phyloP scores from a whole-genome alignment of 192 early-diverging fungal genomes.

The Gigaspora rosea region DNA sequence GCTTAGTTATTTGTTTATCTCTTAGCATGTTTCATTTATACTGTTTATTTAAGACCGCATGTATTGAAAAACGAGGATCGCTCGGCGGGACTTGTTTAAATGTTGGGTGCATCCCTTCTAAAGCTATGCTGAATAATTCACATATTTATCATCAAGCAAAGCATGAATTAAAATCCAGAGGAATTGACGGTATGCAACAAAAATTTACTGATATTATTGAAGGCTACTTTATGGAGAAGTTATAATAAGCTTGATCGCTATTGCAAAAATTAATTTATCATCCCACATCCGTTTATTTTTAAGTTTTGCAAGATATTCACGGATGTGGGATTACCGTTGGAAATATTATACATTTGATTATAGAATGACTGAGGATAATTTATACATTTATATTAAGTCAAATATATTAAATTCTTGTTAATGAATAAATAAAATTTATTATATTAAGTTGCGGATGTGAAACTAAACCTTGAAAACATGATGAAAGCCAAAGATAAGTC shows the following conservation, averaged over 20 bases:
- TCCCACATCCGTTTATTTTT: too few species aligned
- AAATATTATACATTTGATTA: too few species aligned
- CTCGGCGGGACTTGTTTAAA: slow-evolving; percentile 99
- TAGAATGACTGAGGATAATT: too few species aligned
- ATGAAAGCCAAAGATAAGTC: slow-evolving; percentile 90
- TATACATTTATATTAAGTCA: background rate
- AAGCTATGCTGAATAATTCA: slow-evolving; percentile 98
- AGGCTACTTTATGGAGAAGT: background rate
- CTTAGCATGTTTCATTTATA: background rate
- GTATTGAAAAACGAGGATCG: slow-evolving; percentile 92
- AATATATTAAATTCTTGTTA: background rate
- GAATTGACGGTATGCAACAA: slow-evolving; percentile 76
- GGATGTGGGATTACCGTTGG: too few species aligned
- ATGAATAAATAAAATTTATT: background rate
- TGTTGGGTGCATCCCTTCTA: slow-evolving; percentile 99
- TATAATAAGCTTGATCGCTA: too few species aligned
- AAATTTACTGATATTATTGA: background rate
- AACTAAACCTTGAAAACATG: slow-evolving; percentile 85
- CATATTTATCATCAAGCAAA: slow-evolving; percentile 93
- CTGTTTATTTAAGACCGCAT: slow-evolving; percentile 64
- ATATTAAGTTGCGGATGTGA: slow-evolving; percentile 70
- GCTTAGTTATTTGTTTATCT: background rate
- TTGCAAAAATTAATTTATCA: too few species aligned
- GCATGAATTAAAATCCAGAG: slow-evolving; percentile 90
- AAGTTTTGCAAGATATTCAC: too few species aligned